phyloP scores from a whole-genome alignment of 257 asterid species.

The Fraxinus pennsylvanica region DNA sequence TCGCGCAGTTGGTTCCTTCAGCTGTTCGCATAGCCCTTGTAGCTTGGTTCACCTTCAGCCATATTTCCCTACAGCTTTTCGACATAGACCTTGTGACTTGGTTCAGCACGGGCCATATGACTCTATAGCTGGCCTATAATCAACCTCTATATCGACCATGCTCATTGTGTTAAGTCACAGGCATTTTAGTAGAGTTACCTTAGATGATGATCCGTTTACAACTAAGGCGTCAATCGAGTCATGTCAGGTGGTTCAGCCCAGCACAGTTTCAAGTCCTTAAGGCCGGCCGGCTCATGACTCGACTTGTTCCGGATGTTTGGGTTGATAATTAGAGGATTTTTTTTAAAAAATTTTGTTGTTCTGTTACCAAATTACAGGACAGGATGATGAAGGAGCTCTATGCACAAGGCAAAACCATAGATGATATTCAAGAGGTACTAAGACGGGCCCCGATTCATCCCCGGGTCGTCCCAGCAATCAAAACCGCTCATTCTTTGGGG shows the following conservation, averaged over 20 bases:
- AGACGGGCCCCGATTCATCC: slow-evolving; percentile 40
- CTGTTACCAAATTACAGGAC: slow-evolving; percentile 24
- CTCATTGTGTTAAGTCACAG: no score
- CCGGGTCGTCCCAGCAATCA: slow-evolving; percentile 43
- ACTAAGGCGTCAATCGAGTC: not conserved
- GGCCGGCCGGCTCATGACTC: not conserved
- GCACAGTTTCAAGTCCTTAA: not conserved
- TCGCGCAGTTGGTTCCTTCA: no score
- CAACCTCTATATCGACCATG: not conserved
- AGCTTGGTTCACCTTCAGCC: not conserved
- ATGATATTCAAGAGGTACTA: slow-evolving; percentile 42
- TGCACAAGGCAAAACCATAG: slow-evolving; percentile 36
- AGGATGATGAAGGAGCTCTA: slow-evolving; percentile 47
- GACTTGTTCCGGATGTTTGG: not conserved
- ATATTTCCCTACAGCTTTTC: no score
- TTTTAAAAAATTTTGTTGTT: not conserved
- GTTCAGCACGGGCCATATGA: not conserved
- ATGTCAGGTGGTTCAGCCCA: not conserved
- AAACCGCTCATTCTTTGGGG: slow-evolving; percentile 48
- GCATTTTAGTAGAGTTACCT: not conserved
- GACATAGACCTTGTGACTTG: no score
- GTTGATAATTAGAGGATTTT: not conserved
- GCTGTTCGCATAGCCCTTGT: no score
- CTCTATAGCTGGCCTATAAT: not conserved
- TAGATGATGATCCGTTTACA: not conserved